Percentiles rank a stretch among this genome's conserved stretches.
Evolutionary conservation across 768 basidiomycete genomes (phyloP).

Genomic region (Agrocybe pediades): DNA sequence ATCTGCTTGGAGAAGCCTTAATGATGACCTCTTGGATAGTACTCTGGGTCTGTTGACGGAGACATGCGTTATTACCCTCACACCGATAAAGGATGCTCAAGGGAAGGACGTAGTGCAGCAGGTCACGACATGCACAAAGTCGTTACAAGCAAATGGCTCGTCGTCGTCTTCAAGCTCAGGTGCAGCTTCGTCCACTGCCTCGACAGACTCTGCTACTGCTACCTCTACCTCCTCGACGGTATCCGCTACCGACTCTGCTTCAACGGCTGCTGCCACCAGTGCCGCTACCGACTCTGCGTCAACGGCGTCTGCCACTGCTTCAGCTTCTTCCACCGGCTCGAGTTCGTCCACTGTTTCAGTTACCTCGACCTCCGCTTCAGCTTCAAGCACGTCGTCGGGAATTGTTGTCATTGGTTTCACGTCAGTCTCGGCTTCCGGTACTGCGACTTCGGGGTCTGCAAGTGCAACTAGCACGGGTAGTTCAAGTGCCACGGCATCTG

Average conservation of each 20-base stretch:
- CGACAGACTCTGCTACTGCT: slow-evolving; percentile 10
- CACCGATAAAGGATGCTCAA: slow-evolving; percentile 49
- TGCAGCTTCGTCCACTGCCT: slow-evolving; percentile 9
- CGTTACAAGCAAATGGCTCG: slow-evolving; percentile 28
- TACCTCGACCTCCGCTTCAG: slow-evolving; percentile 17
- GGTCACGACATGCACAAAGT: slow-evolving; percentile 52
- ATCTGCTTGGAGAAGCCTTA: not conserved
- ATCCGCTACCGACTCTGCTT: no score
- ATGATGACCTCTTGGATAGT: slow-evolving; percentile 31
- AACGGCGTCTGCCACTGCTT: slow-evolving; percentile 8
- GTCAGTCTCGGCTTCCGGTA: not conserved
- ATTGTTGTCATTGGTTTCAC: slow-evolving; percentile 2
- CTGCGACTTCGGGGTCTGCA: slow-evolving; percentile 7
- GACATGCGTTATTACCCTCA: slow-evolving; percentile 62
- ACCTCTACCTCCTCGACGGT: slow-evolving; percentile 5
- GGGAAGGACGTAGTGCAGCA: slow-evolving; percentile 54
- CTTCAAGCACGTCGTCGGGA: slow-evolving; percentile 9
- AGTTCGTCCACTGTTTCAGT: slow-evolving; percentile 3
- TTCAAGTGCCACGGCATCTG: slow-evolving; percentile 5
- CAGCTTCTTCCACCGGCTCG: slow-evolving; percentile 8
- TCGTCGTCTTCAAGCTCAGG: slow-evolving; percentile 19
- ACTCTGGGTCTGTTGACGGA: slow-evolving; percentile 51
- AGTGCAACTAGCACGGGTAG: slow-evolving; percentile 9
- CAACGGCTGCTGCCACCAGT: slow-evolving; percentile 3
- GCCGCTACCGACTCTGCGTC: slow-evolving; percentile 6